These are phyloP conservation scores for Calonectria montana DNA, from an alignment of 2,329 filamentous ascomycete genomes.

Conservation along the genomic window DNA sequence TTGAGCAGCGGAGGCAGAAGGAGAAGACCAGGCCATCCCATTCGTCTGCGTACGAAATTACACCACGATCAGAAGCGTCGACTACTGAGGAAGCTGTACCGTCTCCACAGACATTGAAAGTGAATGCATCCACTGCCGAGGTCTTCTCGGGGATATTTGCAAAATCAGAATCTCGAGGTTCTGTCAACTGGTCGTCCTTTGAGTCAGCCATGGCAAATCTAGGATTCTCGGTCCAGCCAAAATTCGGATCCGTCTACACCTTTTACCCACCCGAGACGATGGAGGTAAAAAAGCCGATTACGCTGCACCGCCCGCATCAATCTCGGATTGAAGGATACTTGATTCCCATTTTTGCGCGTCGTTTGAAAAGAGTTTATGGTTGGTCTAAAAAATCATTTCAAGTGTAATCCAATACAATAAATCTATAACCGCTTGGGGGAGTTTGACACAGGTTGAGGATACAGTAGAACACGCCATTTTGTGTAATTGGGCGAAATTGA, in stretches of 20 bases:
- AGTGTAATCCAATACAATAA: too few species aligned
- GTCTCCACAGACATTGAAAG: conserved; percentile 43
- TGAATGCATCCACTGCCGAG: conserved; percentile 50
- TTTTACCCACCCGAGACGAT: conserved; percentile 48
- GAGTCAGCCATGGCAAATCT: conserved; percentile 54
- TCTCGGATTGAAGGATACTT: conserved; percentile 49
- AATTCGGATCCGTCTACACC: conserved; percentile 55
- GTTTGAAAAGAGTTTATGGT: conserved; percentile 50
- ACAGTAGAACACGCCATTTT: too few species aligned
- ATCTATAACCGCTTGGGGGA: too few species aligned
- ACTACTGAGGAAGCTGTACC: neutral
- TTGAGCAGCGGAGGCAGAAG: conserved; percentile 53
- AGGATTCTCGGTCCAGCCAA: conserved; percentile 54
- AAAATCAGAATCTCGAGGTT: conserved; percentile 43
- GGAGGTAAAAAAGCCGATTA: conserved; percentile 43
- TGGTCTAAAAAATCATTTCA: conserved; percentile 50
- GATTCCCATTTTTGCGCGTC: conserved; percentile 42
- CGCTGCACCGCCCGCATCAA: conserved; percentile 51
- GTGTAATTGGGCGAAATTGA: too few species aligned
- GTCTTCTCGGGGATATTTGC: conserved; percentile 53
- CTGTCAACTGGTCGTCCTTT: conserved; percentile 52
- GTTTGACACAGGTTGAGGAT: too few species aligned
- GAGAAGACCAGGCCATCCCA: conserved; percentile 56
- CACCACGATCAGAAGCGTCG: neutral
- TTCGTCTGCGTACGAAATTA: conserved; percentile 49